Evolutionary conservation across 257 asterid species (phyloP).

Genomic region (Gardenia jasminoides): DNA sequence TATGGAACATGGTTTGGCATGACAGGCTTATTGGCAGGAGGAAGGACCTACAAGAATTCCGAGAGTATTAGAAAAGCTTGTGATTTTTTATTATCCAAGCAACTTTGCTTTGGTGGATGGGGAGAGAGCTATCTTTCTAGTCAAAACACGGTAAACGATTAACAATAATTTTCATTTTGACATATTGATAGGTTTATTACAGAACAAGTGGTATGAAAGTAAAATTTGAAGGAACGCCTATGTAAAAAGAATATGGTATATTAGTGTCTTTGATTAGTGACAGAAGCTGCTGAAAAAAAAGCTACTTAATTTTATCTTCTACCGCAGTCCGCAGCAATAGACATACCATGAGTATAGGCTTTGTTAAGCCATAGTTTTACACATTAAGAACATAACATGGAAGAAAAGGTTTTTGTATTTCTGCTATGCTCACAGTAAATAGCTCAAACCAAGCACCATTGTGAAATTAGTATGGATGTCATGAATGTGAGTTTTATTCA

Average conservation of each 20-base stretch:
- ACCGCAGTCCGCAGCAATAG: too few species aligned
- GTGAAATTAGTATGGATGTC: not conserved
- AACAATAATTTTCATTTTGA: not conserved
- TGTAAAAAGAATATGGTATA: too few species aligned
- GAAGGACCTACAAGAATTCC: slow-evolving; percentile 48
- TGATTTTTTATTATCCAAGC: slow-evolving; percentile 62
- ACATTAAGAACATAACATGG: not conserved
- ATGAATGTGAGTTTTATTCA: not conserved
- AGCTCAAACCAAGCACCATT: not conserved
- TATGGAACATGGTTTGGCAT: slow-evolving; percentile 80
- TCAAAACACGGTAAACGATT: slow-evolving; percentile 47
- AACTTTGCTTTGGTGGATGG: slow-evolving; percentile 74
- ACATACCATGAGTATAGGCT: too few species aligned
- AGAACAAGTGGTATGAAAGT: not conserved
- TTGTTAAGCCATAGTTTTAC: too few species aligned
- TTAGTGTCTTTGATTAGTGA: too few species aligned
- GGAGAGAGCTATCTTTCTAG: slow-evolving; percentile 74
- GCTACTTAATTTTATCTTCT: too few species aligned
- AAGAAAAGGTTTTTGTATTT: too few species aligned
- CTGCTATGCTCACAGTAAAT: not conserved
- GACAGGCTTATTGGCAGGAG: slow-evolving; percentile 49
- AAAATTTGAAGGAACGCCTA: too few species aligned
- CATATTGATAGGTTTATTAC: too few species aligned
- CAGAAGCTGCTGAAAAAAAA: too few species aligned
- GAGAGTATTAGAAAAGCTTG: slow-evolving; percentile 53